Evolutionary conservation across 2,329 filamentous ascomycete genomes (phyloP).

Genomic region (Calonectria pteridis): DNA sequence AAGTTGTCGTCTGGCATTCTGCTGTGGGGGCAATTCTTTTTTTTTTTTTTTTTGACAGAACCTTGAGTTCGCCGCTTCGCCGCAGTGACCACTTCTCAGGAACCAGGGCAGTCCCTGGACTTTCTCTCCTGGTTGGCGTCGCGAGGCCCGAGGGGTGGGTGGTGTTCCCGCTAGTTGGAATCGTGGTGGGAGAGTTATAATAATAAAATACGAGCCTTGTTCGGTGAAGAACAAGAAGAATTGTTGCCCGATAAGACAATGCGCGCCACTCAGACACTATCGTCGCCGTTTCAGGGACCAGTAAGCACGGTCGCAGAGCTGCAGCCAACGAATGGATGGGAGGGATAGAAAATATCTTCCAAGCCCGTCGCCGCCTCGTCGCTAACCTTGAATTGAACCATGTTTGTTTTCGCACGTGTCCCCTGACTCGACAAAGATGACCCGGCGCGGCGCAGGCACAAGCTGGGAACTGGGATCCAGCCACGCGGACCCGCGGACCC

Average conservation of each 20-base stretch:
- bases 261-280: background rate
- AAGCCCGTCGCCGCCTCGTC: background rate
- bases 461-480: background rate
- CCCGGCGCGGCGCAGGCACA: too few species aligned
- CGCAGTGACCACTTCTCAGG: background rate
- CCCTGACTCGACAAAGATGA: background rate
- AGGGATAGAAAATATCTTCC: background rate
- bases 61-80: background rate
- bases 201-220: background rate
- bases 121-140: background rate
- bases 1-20: background rate
- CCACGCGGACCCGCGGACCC: background rate
- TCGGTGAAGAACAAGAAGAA: background rate
- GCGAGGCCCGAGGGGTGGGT: too few species aligned
- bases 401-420: background rate
- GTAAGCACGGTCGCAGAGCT: background rate
- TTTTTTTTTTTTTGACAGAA: background rate
- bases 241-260: background rate
- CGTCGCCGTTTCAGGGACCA: background rate
- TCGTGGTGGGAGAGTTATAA: background rate
- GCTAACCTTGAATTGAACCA: background rate
- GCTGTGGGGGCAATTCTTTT: background rate
- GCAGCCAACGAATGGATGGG: too few species aligned
- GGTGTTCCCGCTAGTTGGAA: background rate
- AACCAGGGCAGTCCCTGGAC: background rate